phyloP scores from a whole-genome alignment of 441 rosid genomes.

The Dalechampia spathulata region DNA sequence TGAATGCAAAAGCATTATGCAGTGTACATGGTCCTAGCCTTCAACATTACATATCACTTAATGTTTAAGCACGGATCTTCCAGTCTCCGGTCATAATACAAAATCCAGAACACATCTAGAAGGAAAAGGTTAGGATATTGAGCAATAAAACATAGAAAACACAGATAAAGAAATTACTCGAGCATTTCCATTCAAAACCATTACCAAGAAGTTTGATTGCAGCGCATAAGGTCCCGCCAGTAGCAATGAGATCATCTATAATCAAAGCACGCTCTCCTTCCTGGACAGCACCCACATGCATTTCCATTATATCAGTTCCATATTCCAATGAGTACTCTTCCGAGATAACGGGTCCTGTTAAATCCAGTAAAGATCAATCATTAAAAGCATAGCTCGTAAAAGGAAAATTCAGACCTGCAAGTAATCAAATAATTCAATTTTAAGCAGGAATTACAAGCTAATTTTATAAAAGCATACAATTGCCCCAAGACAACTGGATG shows the following conservation, averaged over 20 bases:
- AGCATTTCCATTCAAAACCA: constrained; percentile 5
- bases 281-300: constrained; percentile 96
- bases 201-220: constrained; percentile 91
- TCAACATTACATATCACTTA: too few relatives aligned
- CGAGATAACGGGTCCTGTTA: constrained; percentile 69
- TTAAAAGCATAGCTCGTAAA: constrained; percentile 2
- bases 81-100: too few relatives aligned
- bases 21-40: too few relatives aligned
- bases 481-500: too few relatives aligned
- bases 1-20: background rate
- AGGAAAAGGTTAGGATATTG: background rate
- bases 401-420: too few relatives aligned
- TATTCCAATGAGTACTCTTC: constrained; percentile 92
- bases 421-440: too few relatives aligned
- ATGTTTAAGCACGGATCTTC: too few relatives aligned
- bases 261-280: constrained; percentile 78
- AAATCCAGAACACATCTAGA: too few relatives aligned
- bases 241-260: constrained; percentile 88
- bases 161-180: background rate
- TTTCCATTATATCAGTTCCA: constrained; percentile 86
- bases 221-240: constrained; percentile 89
- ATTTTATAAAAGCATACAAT: too few relatives aligned
- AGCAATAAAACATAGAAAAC: background rate
- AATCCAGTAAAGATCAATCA: constrained; percentile 9
- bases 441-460: too few relatives aligned